A percentile compares a stretch with the other conserved stretches of the same genome.
Conservation (phyloP, 2,329 filamentous ascomycete species). For the Penicillium sp. region DNA sequence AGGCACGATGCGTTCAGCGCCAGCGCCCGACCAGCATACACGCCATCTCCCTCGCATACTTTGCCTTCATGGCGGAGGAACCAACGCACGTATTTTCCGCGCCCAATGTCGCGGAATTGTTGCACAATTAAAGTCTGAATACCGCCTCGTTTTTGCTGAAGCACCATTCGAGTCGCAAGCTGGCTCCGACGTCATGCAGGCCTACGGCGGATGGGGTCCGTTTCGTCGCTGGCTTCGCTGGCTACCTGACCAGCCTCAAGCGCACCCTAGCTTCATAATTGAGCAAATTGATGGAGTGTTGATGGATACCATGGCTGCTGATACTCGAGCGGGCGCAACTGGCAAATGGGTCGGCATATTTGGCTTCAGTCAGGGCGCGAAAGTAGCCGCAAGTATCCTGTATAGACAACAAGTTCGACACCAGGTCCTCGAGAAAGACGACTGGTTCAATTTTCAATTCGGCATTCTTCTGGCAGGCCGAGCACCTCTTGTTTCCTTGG, state of each 20-base stretch:
- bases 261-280: no score
- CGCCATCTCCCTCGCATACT: slow-evolving; percentile 65
- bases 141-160: slow-evolving; percentile 74
- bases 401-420: slow-evolving; percentile 59
- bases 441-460: no score
- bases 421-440: slow-evolving; percentile 51
- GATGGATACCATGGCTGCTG: no score
- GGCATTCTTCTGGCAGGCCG: slow-evolving; percentile 66
- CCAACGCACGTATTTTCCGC: slow-evolving; percentile 71
- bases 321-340: slow-evolving; percentile 49
- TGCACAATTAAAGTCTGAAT: slow-evolving; percentile 56
- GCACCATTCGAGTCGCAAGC: slow-evolving; percentile 67
- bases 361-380: slow-evolving; percentile 70
- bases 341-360: slow-evolving; percentile 65
- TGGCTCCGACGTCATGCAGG: slow-evolving; percentile 64
- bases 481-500: slow-evolving; percentile 57
- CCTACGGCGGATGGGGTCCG: slow-evolving; percentile 69
- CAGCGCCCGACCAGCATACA: slow-evolving; percentile 37
- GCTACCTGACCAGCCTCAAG: background rate
- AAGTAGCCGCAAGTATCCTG: slow-evolving; percentile 62
- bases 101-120: slow-evolving; percentile 66
- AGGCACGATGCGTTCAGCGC: background rate
- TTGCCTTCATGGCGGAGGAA: slow-evolving; percentile 77
- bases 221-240: slow-evolving; percentile 62
- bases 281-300: no score